phyloP scores from a whole-genome alignment of 768 basidiomycete genomes.

The Amanita thiersii region DNA sequence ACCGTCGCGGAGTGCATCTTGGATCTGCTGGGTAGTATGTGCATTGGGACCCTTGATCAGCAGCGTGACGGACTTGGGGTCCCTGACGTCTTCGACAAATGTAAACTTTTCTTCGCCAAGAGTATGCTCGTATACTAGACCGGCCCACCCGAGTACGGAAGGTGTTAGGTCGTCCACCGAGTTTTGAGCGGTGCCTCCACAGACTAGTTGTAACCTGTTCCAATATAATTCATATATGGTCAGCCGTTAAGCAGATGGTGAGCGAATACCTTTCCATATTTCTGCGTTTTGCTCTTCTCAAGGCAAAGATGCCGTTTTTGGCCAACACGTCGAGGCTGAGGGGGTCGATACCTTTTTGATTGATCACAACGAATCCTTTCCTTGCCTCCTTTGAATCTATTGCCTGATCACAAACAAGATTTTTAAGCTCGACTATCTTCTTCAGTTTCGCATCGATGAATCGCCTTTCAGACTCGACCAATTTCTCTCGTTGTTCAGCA shows the following conservation, averaged over 20 bases:
- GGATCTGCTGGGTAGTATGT: slow-evolving; percentile 93
- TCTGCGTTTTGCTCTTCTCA: slow-evolving; percentile 91
- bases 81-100: slow-evolving; percentile 93
- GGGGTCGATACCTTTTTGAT: slow-evolving; percentile 99
- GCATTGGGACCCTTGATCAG: slow-evolving; percentile 97
- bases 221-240: slow-evolving; percentile 1
- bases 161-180: slow-evolving; percentile 95
- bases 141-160: slow-evolving; percentile 91
- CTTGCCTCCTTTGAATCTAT: slow-evolving; percentile 74
- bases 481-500: slow-evolving; percentile 95
- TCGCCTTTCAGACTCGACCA: slow-evolving; percentile 92
- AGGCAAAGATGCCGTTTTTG: slow-evolving; percentile 92
- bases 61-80: slow-evolving; percentile 91
- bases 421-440: slow-evolving; percentile 96
- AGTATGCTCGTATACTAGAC: slow-evolving; percentile 97
- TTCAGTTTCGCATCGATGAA: slow-evolving; percentile 92
- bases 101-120: slow-evolving; percentile 99
- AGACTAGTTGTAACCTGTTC: slow-evolving; percentile 79
- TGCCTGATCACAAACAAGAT: slow-evolving; percentile 90
- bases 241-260: slow-evolving; percentile 4
- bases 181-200: slow-evolving; percentile 94
- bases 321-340: slow-evolving; percentile 92
- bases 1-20: slow-evolving; percentile 97
- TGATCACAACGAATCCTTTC: slow-evolving; percentile 90
- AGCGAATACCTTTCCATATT: slow-evolving; percentile 88